phyloP scores from a whole-genome alignment of 2,329 filamentous ascomycete genomes.

The Pseudogymnoascus sp. region DNA sequence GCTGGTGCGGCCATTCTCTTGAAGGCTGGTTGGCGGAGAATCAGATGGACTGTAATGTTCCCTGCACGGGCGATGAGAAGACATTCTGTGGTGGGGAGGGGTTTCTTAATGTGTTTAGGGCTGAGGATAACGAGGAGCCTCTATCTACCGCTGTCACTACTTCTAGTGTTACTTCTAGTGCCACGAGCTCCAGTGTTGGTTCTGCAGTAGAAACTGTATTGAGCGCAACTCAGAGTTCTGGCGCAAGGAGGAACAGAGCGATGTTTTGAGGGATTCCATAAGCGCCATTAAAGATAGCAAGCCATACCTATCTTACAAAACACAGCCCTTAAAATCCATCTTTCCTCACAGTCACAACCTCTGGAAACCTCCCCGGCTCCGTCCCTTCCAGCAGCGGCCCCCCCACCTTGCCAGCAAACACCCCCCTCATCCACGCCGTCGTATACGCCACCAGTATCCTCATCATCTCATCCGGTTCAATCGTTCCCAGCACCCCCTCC shows the following conservation, averaged over 20 bases:
- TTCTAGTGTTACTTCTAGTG: neutral
- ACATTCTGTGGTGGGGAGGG: neutral
- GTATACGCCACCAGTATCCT: neutral
- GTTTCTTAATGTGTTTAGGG: neutral
- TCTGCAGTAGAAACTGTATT: neutral
- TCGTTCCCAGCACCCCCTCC: neutral
- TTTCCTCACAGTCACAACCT: neutral
- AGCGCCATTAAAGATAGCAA: too few relatives aligned
- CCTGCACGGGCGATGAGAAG: neutral
- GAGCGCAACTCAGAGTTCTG: neutral
- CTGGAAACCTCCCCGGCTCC: neutral
- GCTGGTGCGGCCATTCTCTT: neutral
- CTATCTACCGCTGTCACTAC: neutral
- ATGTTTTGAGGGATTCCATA: neutral
- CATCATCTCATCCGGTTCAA: neutral
- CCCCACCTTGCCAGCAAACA: neutral
- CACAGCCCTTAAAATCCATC: too few relatives aligned
- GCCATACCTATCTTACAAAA: too few relatives aligned
- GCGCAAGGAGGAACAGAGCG: neutral
- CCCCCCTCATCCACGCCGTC: neutral
- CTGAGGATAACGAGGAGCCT: neutral
- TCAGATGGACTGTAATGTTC: neutral
- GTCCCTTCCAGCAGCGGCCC: neutral
- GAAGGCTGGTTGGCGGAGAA: neutral
- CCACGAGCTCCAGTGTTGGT: neutral